A percentile compares a stretch with the other conserved stretches of the same genome.
These are phyloP conservation scores for Mucor lusitanicus DNA, from an alignment of 371 early-diverging fungal species.

Conservation along the genomic window DNA sequence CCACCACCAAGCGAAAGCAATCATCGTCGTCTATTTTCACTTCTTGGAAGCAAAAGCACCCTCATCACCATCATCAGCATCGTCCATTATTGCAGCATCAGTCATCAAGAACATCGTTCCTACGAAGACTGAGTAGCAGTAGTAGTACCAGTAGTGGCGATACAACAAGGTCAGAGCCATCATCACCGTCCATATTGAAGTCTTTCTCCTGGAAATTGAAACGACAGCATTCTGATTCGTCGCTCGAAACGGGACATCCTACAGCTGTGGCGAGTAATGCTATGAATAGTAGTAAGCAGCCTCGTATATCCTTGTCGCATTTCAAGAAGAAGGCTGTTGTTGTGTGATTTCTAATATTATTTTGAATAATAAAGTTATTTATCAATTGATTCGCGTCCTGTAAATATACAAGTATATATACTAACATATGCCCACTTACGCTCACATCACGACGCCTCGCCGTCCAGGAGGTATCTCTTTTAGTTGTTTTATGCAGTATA, in stretches of 20 bases:
- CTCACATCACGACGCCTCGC: too few relatives aligned
- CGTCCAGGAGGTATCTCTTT: too few relatives aligned
- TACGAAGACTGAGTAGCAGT: conserved; percentile 9
- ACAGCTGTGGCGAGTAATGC: not conserved
- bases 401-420: not conserved
- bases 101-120: not conserved
- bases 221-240: not conserved
- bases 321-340: not conserved
- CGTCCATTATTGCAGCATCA: too few relatives aligned
- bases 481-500: too few relatives aligned
- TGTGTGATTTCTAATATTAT: not conserved
- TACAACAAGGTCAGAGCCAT: not conserved
- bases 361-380: not conserved
- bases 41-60: not conserved
- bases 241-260: not conserved
- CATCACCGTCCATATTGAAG: conserved; percentile 12
- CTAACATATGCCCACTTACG: too few relatives aligned
- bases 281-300: not conserved
- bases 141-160: not conserved
- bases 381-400: not conserved
- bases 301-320: not conserved
- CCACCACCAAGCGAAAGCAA: not conserved
- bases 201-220: conserved; percentile 10
- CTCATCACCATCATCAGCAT: not conserved
- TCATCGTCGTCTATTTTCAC: not conserved